Percentiles rank a stretch among this genome's conserved stretches.
Conservation (phyloP, 2,329 filamentous ascomycete species). For the Apiospora aurea region DNA sequence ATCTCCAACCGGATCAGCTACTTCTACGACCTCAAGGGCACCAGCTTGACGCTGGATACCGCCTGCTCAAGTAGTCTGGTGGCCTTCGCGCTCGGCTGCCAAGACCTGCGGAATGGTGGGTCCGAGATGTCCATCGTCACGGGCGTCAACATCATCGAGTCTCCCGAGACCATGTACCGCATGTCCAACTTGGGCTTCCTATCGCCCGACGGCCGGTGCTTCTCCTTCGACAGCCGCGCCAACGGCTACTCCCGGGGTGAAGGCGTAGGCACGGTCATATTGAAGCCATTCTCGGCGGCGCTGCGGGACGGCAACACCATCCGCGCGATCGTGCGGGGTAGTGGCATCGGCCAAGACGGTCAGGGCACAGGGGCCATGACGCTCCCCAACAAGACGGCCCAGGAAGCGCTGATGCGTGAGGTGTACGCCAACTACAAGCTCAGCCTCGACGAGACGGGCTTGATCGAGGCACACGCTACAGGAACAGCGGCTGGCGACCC, state of each 20-base stretch:
- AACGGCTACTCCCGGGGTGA: constrained; percentile 44
- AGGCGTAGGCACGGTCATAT: constrained; percentile 41
- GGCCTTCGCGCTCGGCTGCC: constrained; percentile 42
- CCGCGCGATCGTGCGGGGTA: constrained; percentile 43
- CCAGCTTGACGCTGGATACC: constrained; percentile 44
- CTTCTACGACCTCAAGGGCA: constrained; percentile 41
- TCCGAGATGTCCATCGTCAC: constrained; percentile 39
- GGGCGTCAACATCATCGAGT: constrained; percentile 44
- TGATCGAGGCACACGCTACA: constrained; percentile 48
- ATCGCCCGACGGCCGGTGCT: constrained; percentile 34
- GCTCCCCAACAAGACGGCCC: constrained; percentile 40
- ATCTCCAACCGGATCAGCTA: constrained; percentile 47
- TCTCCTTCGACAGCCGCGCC: constrained; percentile 35
- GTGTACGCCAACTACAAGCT: constrained; percentile 39
- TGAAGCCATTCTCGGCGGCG: constrained; percentile 43
- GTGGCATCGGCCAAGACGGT: constrained; percentile 40
- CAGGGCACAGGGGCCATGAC: constrained; percentile 44
- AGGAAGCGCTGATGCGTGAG: constrained; percentile 40
- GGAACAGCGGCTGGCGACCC: constrained; percentile 47
- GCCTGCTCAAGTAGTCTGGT: constrained; percentile 45
- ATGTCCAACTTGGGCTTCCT: constrained; percentile 39
- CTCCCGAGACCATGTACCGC: constrained; percentile 42
- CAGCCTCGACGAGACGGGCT: constrained; percentile 35
- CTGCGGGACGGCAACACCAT: constrained; percentile 44
- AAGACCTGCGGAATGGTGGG: constrained; percentile 40